phyloP scores from a whole-genome alignment of 495 filamentous ascomycete species.

The Aspergillus hancockii region DNA sequence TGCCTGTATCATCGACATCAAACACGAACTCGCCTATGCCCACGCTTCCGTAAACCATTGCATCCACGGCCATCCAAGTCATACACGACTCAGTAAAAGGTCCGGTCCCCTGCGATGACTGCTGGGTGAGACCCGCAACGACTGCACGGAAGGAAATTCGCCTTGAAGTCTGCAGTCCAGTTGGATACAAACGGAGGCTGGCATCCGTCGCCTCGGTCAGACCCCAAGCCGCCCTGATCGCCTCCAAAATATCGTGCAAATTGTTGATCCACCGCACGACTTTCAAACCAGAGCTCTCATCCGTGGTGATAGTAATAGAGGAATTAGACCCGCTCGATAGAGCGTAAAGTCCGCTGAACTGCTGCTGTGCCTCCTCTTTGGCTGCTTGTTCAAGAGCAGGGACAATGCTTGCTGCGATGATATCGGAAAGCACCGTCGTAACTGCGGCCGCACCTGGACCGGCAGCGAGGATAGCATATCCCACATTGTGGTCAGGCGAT shows the following conservation, averaged over 20 bases:
- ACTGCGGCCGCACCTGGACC: neutral
- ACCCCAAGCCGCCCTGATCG: neutral
- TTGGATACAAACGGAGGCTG: constrained; percentile 4
- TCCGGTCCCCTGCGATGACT: constrained; percentile 6
- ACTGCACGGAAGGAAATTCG: constrained; percentile 10
- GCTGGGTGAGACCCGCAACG: neutral
- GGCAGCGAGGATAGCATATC: too few species aligned
- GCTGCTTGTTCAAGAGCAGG: constrained; percentile 37
- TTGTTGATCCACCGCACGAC: constrained; percentile 1
- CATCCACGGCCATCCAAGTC: constrained; percentile 31
- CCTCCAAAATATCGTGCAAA: neutral
- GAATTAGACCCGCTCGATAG: neutral
- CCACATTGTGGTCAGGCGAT: too few species aligned
- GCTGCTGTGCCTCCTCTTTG: constrained; percentile 23
- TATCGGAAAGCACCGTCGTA: constrained; percentile 16
- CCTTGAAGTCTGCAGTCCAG: neutral
- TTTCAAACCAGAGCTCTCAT: neutral
- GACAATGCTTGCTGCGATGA: constrained; percentile 27
- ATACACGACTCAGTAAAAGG: constrained; percentile 18
- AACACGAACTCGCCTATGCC: constrained; percentile 36
- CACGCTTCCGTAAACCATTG: constrained; percentile 25
- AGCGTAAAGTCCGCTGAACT: neutral
- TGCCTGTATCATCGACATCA: constrained; percentile 31
- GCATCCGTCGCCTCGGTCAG: neutral
- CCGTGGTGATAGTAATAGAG: neutral